These are phyloP conservation scores for Plasmodium berghei DNA, from an alignment of 169 alveolate species.

Conservation along the genomic window DNA sequence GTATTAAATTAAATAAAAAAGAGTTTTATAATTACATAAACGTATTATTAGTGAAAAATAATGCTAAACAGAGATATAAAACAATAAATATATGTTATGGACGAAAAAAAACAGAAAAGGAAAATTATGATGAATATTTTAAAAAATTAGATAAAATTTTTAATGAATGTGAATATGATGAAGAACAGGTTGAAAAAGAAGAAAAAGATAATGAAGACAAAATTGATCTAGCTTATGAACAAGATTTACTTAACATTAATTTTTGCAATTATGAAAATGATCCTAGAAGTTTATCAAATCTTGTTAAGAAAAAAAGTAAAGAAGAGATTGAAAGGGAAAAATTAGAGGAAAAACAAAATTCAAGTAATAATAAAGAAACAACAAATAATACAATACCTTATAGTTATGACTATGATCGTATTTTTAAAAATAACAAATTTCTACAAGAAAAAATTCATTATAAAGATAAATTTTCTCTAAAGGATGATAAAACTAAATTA, in stretches of 20 bases:
- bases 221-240: conserved; percentile 27
- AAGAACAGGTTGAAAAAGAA: conserved; percentile 52
- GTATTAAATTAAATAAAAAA: not conserved
- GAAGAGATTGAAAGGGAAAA: conserved; percentile 14
- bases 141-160: conserved; percentile 58
- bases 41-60: not conserved
- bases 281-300: conserved; percentile 54
- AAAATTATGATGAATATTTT: conserved; percentile 47
- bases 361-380: not conserved
- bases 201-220: conserved; percentile 54
- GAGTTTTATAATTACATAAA: conserved; percentile 1
- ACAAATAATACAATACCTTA: conserved; percentile 11
- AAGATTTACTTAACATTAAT: conserved; percentile 50
- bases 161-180: conserved; percentile 58
- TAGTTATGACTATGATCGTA: conserved; percentile 65
- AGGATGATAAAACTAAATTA: conserved; percentile 24
- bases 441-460: conserved; percentile 29
- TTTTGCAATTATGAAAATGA: conserved; percentile 70
- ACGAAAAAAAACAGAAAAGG: conserved; percentile 27
- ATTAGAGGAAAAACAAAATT: not conserved
- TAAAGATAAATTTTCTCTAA: conserved; percentile 38
- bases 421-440: conserved; percentile 45
- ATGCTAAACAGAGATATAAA: not conserved
- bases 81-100: conserved; percentile 6
- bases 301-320: conserved; percentile 23